These are phyloP conservation scores for Nakazawaea wickerhamii DNA, from an alignment of 805 yeast species.

Conservation along the genomic window DNA sequence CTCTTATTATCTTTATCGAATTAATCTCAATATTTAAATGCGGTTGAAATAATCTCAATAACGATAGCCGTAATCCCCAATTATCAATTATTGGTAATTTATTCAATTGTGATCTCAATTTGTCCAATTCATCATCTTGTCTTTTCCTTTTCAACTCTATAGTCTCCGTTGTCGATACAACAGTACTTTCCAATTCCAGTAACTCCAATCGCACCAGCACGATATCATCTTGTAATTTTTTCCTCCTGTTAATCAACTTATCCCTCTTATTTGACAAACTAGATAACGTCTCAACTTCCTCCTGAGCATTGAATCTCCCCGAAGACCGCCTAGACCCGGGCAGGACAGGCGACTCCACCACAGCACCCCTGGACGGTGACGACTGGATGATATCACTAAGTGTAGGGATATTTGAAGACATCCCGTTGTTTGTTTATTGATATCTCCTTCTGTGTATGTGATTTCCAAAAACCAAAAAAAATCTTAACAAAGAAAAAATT, in stretches of 20 bases:
- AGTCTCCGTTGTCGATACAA: neutral
- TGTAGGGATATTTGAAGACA: slow-evolving; percentile 10
- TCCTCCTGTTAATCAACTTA: slow-evolving; percentile 2
- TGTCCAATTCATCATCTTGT: slow-evolving; percentile 4
- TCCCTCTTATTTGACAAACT: slow-evolving; percentile 2
- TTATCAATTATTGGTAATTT: slow-evolving; percentile 24
- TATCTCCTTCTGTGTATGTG: neutral
- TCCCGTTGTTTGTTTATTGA: neutral
- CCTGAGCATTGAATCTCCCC: neutral
- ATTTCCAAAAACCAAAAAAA: neutral
- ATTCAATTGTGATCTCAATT: slow-evolving; percentile 13
- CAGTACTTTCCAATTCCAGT: neutral
- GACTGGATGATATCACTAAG: slow-evolving; percentile 7
- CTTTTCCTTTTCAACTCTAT: neutral
- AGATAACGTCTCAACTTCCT: slow-evolving; percentile 3
- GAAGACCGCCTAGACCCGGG: slow-evolving; percentile 7
- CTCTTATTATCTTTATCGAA: neutral
- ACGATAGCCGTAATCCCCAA: slow-evolving; percentile 19
- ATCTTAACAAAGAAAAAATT: neutral
- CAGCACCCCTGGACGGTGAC: neutral
- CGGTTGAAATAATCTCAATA: slow-evolving; percentile 23
- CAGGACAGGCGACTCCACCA: slow-evolving; percentile 3
- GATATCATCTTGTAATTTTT: slow-evolving; percentile 1
- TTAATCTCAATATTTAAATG: slow-evolving; percentile 19
- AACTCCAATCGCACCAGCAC: neutral